phyloP scores from a whole-genome alignment of 2,329 filamentous ascomycete genomes.

The Cercospora sp. region DNA sequence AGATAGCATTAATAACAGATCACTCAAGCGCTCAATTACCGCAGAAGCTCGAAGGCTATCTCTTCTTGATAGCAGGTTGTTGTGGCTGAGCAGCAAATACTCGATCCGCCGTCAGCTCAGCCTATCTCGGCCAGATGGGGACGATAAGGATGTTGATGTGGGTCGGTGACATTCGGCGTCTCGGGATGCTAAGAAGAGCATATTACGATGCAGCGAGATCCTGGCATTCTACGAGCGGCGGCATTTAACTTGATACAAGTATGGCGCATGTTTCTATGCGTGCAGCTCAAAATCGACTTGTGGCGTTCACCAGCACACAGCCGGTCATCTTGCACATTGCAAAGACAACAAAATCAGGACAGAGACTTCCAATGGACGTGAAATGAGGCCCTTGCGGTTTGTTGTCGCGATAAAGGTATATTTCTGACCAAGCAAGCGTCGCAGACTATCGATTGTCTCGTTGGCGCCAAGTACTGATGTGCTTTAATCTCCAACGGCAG shows the following conservation, averaged over 20 bases:
- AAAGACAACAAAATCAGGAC: background rate
- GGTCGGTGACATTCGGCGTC: background rate
- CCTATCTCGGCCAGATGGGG: constrained; percentile 12
- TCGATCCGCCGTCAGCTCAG: background rate
- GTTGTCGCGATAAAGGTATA: background rate
- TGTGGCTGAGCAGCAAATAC: background rate
- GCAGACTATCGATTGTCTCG: background rate
- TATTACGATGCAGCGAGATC: background rate
- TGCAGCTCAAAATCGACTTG: background rate
- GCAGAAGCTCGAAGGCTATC: background rate
- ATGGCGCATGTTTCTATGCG: background rate
- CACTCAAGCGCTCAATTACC: background rate
- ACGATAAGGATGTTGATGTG: background rate
- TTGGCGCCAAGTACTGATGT: background rate
- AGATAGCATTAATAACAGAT: constrained; percentile 1
- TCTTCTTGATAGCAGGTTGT: background rate
- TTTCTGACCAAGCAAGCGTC: background rate
- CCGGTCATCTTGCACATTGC: background rate
- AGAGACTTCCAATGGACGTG: background rate
- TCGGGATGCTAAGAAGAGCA: background rate
- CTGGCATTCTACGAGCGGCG: background rate
- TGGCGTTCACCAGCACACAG: background rate
- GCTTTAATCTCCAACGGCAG: background rate
- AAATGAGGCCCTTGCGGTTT: background rate
- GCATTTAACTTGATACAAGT: background rate